Evolutionary conservation across 805 yeast genomes (phyloP), one percentile per base, ranked within the genome.

Genomic region (Cyberlindnera euphorbiae): DNA sequence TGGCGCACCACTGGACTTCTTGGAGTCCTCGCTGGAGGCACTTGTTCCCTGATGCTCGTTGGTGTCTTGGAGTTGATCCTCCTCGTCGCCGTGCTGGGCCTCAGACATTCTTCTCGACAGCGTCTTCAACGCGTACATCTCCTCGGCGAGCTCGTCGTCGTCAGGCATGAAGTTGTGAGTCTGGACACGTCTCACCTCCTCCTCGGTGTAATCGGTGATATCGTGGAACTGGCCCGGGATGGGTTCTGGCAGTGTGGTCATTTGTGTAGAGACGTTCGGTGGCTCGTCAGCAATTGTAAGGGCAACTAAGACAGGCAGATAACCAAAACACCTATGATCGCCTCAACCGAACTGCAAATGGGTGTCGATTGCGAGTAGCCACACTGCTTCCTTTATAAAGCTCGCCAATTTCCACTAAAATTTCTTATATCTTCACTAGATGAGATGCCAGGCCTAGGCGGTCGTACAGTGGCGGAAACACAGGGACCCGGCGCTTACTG

Each of bases 161-260:
- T 17, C 26, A 3, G 39, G 43, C 28, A 39, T 28, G 24, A 13
- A 32, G 2, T 28, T 21, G 6, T 32, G 12, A 2, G 32, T 24
- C 24, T 32, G 37, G 8, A 35, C 33, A 6, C 33, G 14, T 34
- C 38, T 36, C 19, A 40, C 18, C 26, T 40, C 44, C 13, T 40
- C 38, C 24, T 36, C 44, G 11, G 33, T 27, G 27, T 16, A 32
- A 27, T 39, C 37, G 19, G 10, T 11, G 24, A 26, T 26, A 21
- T 15, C 7, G 35, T 29, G n/a, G 30, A 35, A 26, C 24, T 11
- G 24, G 23, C 31, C 31, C 16, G 31, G 31, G 4, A 18, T 8
- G 7, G 31, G 31, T 9, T 19, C 32, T 7, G 32, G n/a, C n/a
- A n/a, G n/a, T n/a, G n/a, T n/a, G n/a, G n/a, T n/a, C n/a, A n/a